Evolutionary conservation across 2,329 filamentous ascomycete genomes (phyloP).

Genomic region (Aspergillus thermomutatus): DNA sequence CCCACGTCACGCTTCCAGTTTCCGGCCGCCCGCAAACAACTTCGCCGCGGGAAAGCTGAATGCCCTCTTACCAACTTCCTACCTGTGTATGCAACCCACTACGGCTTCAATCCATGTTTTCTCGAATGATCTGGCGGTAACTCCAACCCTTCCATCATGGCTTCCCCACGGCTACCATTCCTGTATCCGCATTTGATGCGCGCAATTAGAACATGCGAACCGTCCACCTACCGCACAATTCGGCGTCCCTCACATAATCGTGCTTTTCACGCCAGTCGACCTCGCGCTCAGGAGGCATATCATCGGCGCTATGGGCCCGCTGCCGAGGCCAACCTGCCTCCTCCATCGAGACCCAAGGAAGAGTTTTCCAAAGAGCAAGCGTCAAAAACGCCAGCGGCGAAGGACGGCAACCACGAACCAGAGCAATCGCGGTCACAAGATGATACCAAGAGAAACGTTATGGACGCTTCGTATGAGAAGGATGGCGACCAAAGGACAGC

Average conservation of each 20-base stretch:
- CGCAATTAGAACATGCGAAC: constrained; percentile 49
- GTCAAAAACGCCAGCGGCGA: constrained; percentile 8
- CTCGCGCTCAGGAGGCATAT: constrained; percentile 37
- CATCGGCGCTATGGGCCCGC: constrained; percentile 47
- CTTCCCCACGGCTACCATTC: constrained; percentile 61
- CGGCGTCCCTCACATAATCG: constrained; percentile 30
- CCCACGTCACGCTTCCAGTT: constrained; percentile 24
- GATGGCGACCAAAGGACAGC: constrained; percentile 12
- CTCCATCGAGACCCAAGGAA: constrained; percentile 32
- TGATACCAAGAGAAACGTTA: constrained; percentile 1
- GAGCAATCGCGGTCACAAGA: constrained; percentile 14
- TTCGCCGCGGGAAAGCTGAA: constrained; percentile 26
- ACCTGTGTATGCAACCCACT: background rate
- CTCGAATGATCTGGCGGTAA: constrained; percentile 11
- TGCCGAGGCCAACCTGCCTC: constrained; percentile 39
- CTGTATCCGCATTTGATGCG: constrained; percentile 67
- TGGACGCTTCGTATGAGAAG: constrained; percentile 10
- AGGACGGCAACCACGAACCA: constrained; percentile 7
- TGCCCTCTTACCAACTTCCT: constrained; percentile 1
- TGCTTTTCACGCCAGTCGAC: constrained; percentile 36
- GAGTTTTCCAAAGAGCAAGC: constrained; percentile 13
- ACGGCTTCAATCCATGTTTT: constrained; percentile 1
- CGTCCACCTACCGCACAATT: constrained; percentile 42
- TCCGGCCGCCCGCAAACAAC: constrained; percentile 2
- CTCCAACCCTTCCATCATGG: constrained; percentile 46